Evolutionary conservation across 495 filamentous ascomycete genomes (phyloP), one percentile per base, ranked within the genome.

Genomic region (Hypoxylon subgilvum): DNA sequence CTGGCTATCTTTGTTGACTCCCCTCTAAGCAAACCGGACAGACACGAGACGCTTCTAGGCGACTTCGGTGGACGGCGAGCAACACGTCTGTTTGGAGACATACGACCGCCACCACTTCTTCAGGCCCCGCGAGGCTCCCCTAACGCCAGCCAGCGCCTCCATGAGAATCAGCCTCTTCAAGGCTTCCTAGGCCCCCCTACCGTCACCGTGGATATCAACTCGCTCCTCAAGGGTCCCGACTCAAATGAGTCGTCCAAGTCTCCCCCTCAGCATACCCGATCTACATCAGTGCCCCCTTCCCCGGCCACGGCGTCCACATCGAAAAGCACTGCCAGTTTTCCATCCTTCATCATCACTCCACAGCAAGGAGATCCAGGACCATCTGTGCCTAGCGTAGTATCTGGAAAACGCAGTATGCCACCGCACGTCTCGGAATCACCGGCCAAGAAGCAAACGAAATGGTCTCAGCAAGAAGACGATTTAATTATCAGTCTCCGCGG

Each of bases 371-470:
- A 18, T 45, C 31, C 57, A 55, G 65, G 35, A 52, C 57, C 47
- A 39, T 25, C 52, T 22, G 23, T 57, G 23, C 14, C 58, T 14
- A 48, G 50, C 32, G 57, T 41, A 22, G 46, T 46, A 13, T 39
- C 54, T 38, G 68, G 66, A 43, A 77, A 74, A 65, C 78, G 77
- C 73, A 73, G 69, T 63, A 76, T 79, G 77, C 67, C 72, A 27
- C 70, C 79, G 17, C 79, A 82, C 68, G 83, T 84, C 8, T 76
- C 78, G 35, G 88, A 92, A 58, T 89, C 89, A 0, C 90, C 90
- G 4, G 90, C 90, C 7, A 97, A 96, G 76, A 96, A 90, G 72
- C 92, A 96, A 70, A 93, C 88, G 67, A 97, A 97, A 74, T 98
- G 94, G 94, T 92, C 88, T 30, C 78, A 86, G 1, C 90, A 96